A percentile compares a stretch with the other conserved stretches of the same genome.
Conservation (phyloP, 495 filamentous ascomycete species). For the Friedmanniomyces endolithicus region DNA sequence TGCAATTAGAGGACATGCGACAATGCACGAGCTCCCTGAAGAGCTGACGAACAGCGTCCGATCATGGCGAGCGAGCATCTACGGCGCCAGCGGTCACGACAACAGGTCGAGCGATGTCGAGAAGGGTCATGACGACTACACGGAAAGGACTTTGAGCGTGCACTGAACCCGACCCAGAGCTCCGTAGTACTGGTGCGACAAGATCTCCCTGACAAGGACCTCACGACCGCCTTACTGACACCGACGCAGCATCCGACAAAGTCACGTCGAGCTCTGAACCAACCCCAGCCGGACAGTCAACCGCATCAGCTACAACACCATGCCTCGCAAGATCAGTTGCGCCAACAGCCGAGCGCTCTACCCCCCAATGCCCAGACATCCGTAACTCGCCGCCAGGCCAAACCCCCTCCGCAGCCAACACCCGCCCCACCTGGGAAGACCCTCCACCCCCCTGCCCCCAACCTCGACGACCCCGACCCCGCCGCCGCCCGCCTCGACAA, state of each 20-base stretch:
- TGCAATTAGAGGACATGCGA: neutral
- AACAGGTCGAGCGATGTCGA: neutral
- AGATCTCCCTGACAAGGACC: neutral
- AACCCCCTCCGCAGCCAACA: neutral
- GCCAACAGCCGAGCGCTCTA: neutral
- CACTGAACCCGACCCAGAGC: slow-evolving; percentile 3
- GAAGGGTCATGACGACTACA: slow-evolving; percentile 6
- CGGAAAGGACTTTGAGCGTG: slow-evolving; percentile 10
- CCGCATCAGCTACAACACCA: slow-evolving; percentile 1
- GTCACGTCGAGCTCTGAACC: neutral
- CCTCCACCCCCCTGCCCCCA: slow-evolving; percentile 2
- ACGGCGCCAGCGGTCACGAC: neutral
- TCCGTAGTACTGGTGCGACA: neutral
- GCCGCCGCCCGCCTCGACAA: slow-evolving; percentile 14
- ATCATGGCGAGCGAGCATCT: slow-evolving; percentile 15
- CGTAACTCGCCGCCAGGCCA: neutral
- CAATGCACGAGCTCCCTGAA: slow-evolving; percentile 18
- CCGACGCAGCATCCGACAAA: neutral
- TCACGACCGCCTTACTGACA: neutral
- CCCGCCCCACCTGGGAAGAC: neutral
- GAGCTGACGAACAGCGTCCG: slow-evolving; percentile 12
- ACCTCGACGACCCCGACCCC: slow-evolving; percentile 9
- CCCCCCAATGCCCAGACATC: neutral
- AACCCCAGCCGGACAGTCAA: neutral
- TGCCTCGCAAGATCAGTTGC: neutral